Base-by-base conservation (phyloP, 345 rosid genomes). In the Aquilaria yunnanensis region DNA sequence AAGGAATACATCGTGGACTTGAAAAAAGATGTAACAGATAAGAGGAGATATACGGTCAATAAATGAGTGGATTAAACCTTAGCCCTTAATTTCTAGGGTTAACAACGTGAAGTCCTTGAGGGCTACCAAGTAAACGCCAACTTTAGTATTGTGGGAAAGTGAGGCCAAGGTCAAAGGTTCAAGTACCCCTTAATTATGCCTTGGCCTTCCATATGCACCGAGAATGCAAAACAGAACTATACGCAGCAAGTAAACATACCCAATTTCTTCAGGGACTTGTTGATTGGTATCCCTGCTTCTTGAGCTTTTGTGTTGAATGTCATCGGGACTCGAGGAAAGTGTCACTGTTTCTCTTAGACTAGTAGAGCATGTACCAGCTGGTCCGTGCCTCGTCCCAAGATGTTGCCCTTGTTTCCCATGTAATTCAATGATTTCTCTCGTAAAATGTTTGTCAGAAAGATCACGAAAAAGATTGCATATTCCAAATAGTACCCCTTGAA, bases 401-500 rank as follows among this genome's bases (percentile, higher is more conserved):
- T 70, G 63, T 57, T 78, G 72, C 64, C 72, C 77, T 59, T 68
- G 79, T 50, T 67, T 70, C 52, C 60, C 86, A 56, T 71, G 86
- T 34, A 61, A 67, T 66, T 89, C 88, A 12, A 94, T 77, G 62
- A 94, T 81, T 69, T 88, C 89, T 60, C 97, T 88, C 45, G 96
- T 88, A 73, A 94, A 90, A 67, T 85, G 90, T 63, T 88, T 85
- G 68, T 88, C 91, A 29, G 97, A 94, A 61, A 94, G 85, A 78
- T 94, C 91, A 4, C 88, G 90, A 58, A 94, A 94, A 59, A 94
- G 78, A 75, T 94, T 94, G 67, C 92, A 85, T 60, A 94, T 86
- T 59, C 99, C 99, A 23, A 94, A 94, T 47, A 94, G 86, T 81
- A 90, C 97, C 1, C 98, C 96, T 75, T 88, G 91, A 68, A 85